A percentile compares a stretch with the other conserved stretches of the same genome.
Evolutionary conservation across 306 rosid species (phyloP).

Genomic region (Pachyrhizus erosus): DNA sequence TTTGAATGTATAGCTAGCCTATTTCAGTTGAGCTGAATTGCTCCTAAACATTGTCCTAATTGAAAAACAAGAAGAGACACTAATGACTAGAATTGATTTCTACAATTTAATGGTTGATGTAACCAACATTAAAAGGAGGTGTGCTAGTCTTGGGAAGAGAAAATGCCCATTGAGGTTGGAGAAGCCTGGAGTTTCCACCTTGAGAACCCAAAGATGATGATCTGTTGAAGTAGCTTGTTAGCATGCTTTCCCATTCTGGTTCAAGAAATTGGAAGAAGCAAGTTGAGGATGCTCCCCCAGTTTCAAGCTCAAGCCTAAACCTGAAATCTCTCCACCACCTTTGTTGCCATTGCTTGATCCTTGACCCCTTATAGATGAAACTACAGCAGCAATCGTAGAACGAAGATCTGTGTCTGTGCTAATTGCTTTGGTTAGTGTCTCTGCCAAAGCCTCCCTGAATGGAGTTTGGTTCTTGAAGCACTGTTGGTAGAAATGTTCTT

Average conservation of each 20-base stretch:
- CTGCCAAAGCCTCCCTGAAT: conserved; percentile 50
- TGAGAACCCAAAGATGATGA: conserved; percentile 43
- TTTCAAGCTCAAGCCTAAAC: conserved; percentile 43
- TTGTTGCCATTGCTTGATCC: conserved; percentile 42
- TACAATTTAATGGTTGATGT: background rate
- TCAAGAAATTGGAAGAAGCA: conserved; percentile 35
- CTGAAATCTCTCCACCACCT: conserved; percentile 36
- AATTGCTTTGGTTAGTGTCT: conserved; percentile 58
- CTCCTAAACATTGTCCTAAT: background rate
- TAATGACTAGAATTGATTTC: background rate
- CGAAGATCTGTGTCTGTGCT: conserved; percentile 54
- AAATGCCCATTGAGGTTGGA: conserved; percentile 44
- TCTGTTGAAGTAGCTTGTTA: conserved; percentile 44
- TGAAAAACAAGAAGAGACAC: background rate
- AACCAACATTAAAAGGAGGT: background rate
- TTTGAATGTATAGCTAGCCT: background rate
- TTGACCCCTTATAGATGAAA: conserved; percentile 53
- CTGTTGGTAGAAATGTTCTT: conserved; percentile 44
- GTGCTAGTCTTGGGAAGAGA: conserved; percentile 27
- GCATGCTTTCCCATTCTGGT: conserved; percentile 47
- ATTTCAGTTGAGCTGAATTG: background rate
- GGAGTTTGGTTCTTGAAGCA: conserved; percentile 45
- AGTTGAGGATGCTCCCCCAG: conserved; percentile 37
- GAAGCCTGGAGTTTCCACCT: conserved; percentile 43
- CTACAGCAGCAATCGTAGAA: conserved; percentile 54